Evolutionary conservation across 192 early-diverging fungal genomes (phyloP).

Genomic region (Coemansia sp.): DNA sequence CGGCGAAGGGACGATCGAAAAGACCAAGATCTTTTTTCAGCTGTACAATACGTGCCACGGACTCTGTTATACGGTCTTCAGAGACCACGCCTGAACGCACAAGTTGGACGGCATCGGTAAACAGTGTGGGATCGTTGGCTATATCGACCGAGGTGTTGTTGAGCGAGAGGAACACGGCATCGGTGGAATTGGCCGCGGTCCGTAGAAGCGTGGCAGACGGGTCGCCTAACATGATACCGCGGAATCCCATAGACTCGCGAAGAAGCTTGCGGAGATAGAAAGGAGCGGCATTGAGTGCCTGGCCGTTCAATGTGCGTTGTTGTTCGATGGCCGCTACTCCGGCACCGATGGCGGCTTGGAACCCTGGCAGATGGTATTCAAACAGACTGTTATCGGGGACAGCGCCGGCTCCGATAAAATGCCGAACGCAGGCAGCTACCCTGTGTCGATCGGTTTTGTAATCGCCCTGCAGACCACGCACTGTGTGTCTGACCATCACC

Average conservation of each 20-base stretch:
- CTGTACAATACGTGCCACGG: conserved; percentile 58
- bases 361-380: conserved; percentile 63
- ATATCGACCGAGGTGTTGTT: conserved; percentile 60
- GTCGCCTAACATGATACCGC: conserved; percentile 61
- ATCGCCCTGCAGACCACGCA: conserved; percentile 63
- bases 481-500: conserved; percentile 53
- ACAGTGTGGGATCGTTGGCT: conserved; percentile 46
- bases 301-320: conserved; percentile 57
- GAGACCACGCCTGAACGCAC: conserved; percentile 38
- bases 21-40: conserved; percentile 65
- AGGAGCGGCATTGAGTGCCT: conserved; percentile 56
- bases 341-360: conserved; percentile 57
- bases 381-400: conserved; percentile 35
- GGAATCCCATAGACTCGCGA: conserved; percentile 56
- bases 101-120: conserved; percentile 42
- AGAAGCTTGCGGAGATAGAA: conserved; percentile 56
- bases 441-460: conserved; percentile 62
- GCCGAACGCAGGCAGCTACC: conserved; percentile 62
- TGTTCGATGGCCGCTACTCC: conserved; percentile 62
- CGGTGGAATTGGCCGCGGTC: conserved; percentile 46
- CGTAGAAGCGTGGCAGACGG: conserved; percentile 21
- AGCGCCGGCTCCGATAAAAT: conserved; percentile 56
- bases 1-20: conserved; percentile 51
- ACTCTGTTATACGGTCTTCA: conserved; percentile 53
- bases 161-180: conserved; percentile 54